A percentile compares a stretch with the other conserved stretches of the same genome.
These are phyloP conservation scores for Penicillium sp. DNA, from an alignment of 2,329 filamentous ascomycete genomes.

Conservation along the genomic window DNA sequence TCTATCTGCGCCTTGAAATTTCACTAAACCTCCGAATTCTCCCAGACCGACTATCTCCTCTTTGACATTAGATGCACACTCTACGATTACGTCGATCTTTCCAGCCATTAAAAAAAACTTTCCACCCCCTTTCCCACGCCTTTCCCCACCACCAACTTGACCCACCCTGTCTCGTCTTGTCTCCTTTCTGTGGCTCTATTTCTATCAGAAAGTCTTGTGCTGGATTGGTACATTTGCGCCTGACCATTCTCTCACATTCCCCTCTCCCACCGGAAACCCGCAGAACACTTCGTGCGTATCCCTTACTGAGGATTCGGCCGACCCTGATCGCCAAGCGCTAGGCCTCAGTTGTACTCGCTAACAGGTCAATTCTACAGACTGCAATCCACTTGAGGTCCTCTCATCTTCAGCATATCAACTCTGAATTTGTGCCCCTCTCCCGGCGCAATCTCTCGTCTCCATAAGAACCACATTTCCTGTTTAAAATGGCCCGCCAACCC, in stretches of 20 bases:
- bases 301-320: neutral
- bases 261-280: neutral
- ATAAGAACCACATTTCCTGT: neutral
- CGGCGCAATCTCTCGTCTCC: neutral
- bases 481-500: slow-evolving; percentile 38
- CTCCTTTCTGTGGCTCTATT: slow-evolving; percentile 16
- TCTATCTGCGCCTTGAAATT: neutral
- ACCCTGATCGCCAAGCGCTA: neutral
- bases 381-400: slow-evolving; percentile 1
- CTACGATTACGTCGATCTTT: slow-evolving; percentile 9
- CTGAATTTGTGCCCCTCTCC: slow-evolving; percentile 2
- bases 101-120: slow-evolving; percentile 1
- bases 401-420: neutral
- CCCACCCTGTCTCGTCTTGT: slow-evolving; percentile 23
- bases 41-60: neutral
- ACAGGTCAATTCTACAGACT: slow-evolving; percentile 3
- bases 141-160: slow-evolving; percentile 12
- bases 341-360: slow-evolving; percentile 4
- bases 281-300: slow-evolving; percentile 1
- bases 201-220: neutral
- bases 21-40: neutral
- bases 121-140: neutral
- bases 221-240: slow-evolving; percentile 1
- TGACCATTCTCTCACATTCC: neutral
- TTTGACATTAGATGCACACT: neutral